A percentile compares a stretch with the other conserved stretches of the same genome.
Evolutionary conservation across 768 basidiomycete species (phyloP).

Genomic region (Hortiboletus campestris): DNA sequence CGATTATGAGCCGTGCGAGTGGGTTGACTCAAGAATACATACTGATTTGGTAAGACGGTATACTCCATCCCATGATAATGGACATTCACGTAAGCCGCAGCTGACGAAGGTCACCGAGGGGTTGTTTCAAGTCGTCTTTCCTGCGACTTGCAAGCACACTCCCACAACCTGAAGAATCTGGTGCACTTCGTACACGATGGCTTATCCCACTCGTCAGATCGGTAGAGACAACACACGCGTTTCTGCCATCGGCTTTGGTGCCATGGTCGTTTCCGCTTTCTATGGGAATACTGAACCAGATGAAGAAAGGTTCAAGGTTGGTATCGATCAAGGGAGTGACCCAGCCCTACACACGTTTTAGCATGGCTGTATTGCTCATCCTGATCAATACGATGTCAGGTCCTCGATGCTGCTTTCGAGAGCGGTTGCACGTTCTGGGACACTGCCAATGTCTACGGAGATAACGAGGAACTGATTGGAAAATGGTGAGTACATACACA

Average conservation of each 20-base stretch:
- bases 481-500: conserved; percentile 27
- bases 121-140: no score
- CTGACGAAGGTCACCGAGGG: not conserved
- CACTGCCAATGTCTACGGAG: conserved; percentile 42
- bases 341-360: not conserved
- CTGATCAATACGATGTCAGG: conserved; percentile 16
- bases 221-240: conserved; percentile 36
- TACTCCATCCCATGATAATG: no score
- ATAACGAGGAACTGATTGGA: conserved; percentile 42
- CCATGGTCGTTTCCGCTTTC: conserved; percentile 53
- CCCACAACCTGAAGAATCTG: not conserved
- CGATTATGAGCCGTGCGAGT: no score
- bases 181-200: not conserved
- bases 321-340: not conserved
- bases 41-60: no score
- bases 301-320: conserved; percentile 59
- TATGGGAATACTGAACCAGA: conserved; percentile 44
- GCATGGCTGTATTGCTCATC: not conserved
- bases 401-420: conserved; percentile 43
- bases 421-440: conserved; percentile 48
- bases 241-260: conserved; percentile 56
- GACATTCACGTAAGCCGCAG: no score
- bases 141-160: not conserved
- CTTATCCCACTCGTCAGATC: conserved; percentile 42
- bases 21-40: no score